Percentiles rank a stretch among this genome's conserved stretches.
Evolutionary conservation across 805 yeast genomes (phyloP).

Genomic region (Sugiyamaella chiloensis): DNA sequence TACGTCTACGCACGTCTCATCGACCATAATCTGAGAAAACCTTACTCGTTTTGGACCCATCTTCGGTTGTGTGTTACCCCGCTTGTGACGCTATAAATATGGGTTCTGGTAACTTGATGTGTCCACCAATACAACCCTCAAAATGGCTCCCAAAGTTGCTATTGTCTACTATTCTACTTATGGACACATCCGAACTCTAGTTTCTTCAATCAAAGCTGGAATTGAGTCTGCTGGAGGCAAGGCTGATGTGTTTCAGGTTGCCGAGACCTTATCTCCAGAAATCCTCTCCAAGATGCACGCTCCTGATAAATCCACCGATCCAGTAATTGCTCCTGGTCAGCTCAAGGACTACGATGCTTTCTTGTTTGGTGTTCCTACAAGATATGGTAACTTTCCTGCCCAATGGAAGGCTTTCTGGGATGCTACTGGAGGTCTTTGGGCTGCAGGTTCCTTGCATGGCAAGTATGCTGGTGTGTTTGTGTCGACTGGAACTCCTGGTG

Average conservation of each 20-base stretch:
- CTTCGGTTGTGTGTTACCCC: too few relatives aligned
- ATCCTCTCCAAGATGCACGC: constrained; percentile 65
- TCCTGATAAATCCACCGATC: constrained; percentile 45
- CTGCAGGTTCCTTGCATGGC: constrained; percentile 62
- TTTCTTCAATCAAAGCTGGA: constrained; percentile 67
- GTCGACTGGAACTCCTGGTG: constrained; percentile 69
- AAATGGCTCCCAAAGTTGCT: constrained; percentile 54
- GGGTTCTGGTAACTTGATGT: too few relatives aligned
- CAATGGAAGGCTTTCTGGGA: constrained; percentile 79
- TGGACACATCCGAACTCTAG: constrained; percentile 70
- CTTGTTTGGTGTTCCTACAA: constrained; percentile 75
- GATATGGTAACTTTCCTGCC: constrained; percentile 72
- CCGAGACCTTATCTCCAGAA: constrained; percentile 69
- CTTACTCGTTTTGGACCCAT: too few relatives aligned
- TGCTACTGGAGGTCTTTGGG: constrained; percentile 74
- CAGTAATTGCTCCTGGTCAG: constrained; percentile 52
- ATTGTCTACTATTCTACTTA: constrained; percentile 78
- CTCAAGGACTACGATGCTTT: constrained; percentile 67
- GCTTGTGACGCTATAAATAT: too few relatives aligned
- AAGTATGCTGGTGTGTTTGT: constrained; percentile 72
- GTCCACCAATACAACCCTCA: constrained; percentile 5
- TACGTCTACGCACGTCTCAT: too few relatives aligned
- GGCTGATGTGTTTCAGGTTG: constrained; percentile 74
- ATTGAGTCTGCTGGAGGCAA: constrained; percentile 64
- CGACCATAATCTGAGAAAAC: too few relatives aligned